Conservation (phyloP, 169 alveolate genomes). For the Besnoitia besnoiti region DNA sequence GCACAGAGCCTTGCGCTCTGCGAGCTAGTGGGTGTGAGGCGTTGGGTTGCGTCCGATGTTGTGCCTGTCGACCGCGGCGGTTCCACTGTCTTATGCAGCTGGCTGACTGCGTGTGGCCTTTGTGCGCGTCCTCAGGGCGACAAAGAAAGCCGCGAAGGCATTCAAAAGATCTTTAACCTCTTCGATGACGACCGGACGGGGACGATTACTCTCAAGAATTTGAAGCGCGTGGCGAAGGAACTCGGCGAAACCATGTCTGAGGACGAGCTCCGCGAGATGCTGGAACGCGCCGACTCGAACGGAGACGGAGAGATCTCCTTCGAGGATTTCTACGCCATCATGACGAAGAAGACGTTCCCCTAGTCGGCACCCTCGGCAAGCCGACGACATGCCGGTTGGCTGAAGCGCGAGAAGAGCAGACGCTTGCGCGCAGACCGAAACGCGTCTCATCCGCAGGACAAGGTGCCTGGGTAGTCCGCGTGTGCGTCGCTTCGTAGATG, state of each 20-base stretch:
- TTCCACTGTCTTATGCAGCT: background rate
- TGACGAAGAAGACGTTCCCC: constrained; percentile 97
- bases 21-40: too few species aligned
- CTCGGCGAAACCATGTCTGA: constrained; percentile 98
- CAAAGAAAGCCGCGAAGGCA: constrained; percentile 97
- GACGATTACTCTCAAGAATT: constrained; percentile 92
- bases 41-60: too few species aligned
- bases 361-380: constrained; percentile 55
- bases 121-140: constrained; percentile 85
- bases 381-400: too few species aligned
- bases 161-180: constrained; percentile 94
- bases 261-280: constrained; percentile 98
- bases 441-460: too few species aligned
- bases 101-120: background rate
- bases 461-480: too few species aligned
- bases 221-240: constrained; percentile 98
- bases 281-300: constrained; percentile 98
- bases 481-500: too few species aligned
- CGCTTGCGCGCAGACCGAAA: too few species aligned
- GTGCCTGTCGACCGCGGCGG: too few species aligned
- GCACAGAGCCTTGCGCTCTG: too few species aligned
- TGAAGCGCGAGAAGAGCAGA: too few species aligned
- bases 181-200: constrained; percentile 97
- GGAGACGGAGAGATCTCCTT: constrained; percentile 98
- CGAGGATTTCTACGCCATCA: constrained; percentile 98